Percentiles rank a stretch among this genome's conserved stretches.
Conservation (phyloP, 2,329 filamentous ascomycete species). For the Fusarium abutilonis region DNA sequence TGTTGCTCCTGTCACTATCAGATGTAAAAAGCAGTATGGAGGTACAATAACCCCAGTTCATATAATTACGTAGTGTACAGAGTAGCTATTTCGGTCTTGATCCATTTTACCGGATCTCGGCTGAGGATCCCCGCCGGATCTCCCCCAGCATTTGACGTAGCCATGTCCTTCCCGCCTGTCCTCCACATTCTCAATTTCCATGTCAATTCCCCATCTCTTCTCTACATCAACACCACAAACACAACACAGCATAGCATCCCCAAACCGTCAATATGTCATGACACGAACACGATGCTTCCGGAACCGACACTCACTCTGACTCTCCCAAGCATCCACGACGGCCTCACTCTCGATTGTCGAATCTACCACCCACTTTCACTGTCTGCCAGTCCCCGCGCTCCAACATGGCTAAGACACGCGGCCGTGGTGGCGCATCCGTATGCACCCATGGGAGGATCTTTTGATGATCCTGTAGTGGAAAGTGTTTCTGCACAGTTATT, state of each 20-base stretch:
- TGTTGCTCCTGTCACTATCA: no score
- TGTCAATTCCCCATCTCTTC: constrained; percentile 13
- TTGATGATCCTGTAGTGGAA: constrained; percentile 83
- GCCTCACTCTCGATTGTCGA: constrained; percentile 78
- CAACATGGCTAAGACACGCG: constrained; percentile 59
- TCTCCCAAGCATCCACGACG: constrained; percentile 86
- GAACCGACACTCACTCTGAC: constrained; percentile 72
- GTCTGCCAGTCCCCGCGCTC: constrained; percentile 45
- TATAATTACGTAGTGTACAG: constrained; percentile 8
- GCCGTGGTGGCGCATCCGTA: constrained; percentile 89
- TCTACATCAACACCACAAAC: not conserved
- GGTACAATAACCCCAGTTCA: not conserved
- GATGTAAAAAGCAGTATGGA: no score
- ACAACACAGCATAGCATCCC: not conserved
- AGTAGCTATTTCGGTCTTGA: constrained; percentile 8
- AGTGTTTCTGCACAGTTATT: constrained; percentile 72
- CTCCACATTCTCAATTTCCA: constrained; percentile 9
- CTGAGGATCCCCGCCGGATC: not conserved
- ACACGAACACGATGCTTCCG: constrained; percentile 59
- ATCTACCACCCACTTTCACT: constrained; percentile 75
- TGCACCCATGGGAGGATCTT: constrained; percentile 84
- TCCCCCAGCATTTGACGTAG: constrained; percentile 34
- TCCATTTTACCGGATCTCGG: constrained; percentile 4
- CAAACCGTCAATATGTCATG: constrained; percentile 32
- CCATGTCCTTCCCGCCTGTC: no score